Evolutionary conservation across 1,139 yeast species (phyloP).

Genomic region (Pichia terricola): DNA sequence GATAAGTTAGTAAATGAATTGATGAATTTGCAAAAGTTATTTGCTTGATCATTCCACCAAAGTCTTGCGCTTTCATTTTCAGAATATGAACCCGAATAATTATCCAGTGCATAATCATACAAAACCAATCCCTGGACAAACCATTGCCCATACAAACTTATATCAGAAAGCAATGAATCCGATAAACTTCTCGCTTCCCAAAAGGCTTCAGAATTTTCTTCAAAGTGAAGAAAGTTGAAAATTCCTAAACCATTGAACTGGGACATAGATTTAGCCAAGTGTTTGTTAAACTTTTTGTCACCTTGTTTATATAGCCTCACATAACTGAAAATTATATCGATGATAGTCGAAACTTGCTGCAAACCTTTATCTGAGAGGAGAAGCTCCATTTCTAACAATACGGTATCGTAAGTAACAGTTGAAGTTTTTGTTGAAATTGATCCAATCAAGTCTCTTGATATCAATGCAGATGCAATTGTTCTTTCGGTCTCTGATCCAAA

Average conservation of each 20-base stretch:
- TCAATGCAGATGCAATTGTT: constrained; percentile 30
- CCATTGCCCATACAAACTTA: constrained; percentile 27
- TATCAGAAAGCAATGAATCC: constrained; percentile 29
- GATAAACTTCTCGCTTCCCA: constrained; percentile 37
- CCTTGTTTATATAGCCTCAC: constrained; percentile 15
- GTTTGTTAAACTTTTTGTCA: constrained; percentile 15
- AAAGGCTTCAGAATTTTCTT: constrained; percentile 28
- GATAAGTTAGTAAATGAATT: constrained; percentile 18
- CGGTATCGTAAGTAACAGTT: constrained; percentile 25
- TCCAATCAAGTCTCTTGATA: constrained; percentile 27
- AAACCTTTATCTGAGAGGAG: constrained; percentile 35
- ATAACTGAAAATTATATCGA: constrained; percentile 24
- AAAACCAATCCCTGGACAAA: constrained; percentile 32
- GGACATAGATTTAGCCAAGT: constrained; percentile 31
- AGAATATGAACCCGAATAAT: constrained; percentile 21
- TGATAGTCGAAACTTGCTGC: constrained; percentile 24
- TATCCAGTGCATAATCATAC: constrained; percentile 22
- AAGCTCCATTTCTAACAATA: constrained; percentile 34
- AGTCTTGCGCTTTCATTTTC: constrained; percentile 24
- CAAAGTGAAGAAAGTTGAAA: constrained; percentile 35
- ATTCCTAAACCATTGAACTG: constrained; percentile 38
- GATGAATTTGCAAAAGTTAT: constrained; percentile 27
- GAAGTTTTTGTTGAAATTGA: constrained; percentile 34
- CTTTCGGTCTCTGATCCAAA: constrained; percentile 53
- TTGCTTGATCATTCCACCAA: constrained; percentile 34